Base-by-base conservation (phyloP, 768 basidiomycete genomes). In the Mycena filopes region DNA sequence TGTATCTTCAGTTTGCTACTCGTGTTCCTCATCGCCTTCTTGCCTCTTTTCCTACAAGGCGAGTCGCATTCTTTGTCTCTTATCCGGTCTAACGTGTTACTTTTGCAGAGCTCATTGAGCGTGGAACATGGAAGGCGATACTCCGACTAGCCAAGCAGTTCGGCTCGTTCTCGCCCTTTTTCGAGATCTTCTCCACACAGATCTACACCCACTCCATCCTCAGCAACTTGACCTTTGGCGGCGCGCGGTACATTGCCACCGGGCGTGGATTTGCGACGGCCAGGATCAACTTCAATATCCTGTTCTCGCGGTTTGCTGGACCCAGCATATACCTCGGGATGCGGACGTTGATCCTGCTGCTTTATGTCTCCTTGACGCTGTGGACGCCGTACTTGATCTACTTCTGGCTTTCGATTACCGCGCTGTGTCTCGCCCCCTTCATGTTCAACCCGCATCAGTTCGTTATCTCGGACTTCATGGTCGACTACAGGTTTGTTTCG, bases 401-500 rank as follows among this genome's bases (percentile, higher is more conserved):
- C 83, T 99, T 99, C 86, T 99, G 97, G 97, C 77, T 98, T 58
- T 96, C 97, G 45, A 94, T 96, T 67, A 82, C 96, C 33, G 88
- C 96, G 18, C 86, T 99, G 11, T 98, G 96, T 73, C 80, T 98
- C 68, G 91, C 97, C 31, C 98, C 98, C 10, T 99, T 99, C 91
- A 77, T 98, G 73, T 99, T 99, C 87, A 99, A 99, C 76, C 98
- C 98, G n/a, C 98, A 99, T 78, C 98, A 99, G 79, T 99, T 99
- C 81, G 93, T 94, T 21, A 92, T 96, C 78, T 88, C 95, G 41
- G 98, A 99, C 78, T 99, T 96, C 79, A 87, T 99, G 77, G 93
- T 99, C 74, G 98, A 99, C 79, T 95, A 95, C 73, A 84, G 92
- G 92, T 91, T 73, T 73, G 87, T 78, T 49, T 47, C 51, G 13